Evolutionary conservation across 495 filamentous ascomycete genomes (phyloP), one percentile per base, ranked within the genome.

Genomic region (Tuber umbilicatum): DNA sequence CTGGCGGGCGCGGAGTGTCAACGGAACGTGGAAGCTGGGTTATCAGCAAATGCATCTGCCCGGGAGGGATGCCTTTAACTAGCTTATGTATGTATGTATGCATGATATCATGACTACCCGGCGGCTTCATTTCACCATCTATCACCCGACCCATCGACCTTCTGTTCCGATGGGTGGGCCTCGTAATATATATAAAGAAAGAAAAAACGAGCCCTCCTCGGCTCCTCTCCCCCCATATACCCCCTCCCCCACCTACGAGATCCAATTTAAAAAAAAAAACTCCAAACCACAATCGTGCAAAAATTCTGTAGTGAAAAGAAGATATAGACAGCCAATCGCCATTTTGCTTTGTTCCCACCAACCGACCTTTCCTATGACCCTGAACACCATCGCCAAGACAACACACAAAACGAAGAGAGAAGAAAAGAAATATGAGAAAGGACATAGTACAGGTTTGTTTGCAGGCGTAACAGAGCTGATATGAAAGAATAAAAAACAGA

Each of bases 121-220:
- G 19, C 27, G 27, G 55, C 27, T 31, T 64, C 55, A 35, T 16
- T 19, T 64, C 27, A 7, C 55, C 55, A 64, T 64, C 55, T 64
- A 64, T 64, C 27, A n/a, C 5, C 50, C 50, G n/a, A 60, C 27
- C n/a, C 50, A 60, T 60, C 14, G 27, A 64, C 55, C 27, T 17
- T 64, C 27, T 64, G 12, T 19, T 35, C 19, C 55, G 14, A 72
- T 70, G 73, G 31, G 60, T 76, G 42, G 31, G 40, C 75, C 40
- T 74, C 74, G 41, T 60, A 74, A 64, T 69, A 68, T 74, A n/a
- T 42, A 71, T 38, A 74, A 64, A 21, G 39, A 19, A 39, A 75
- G 64, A 79, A 55, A 69, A 55, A 55, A 68, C 37, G 42, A 60
- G 27, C 21, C 31, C 31, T 5, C 23, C 21, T 5, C 31, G 21